Evolutionary conservation across 257 asterid genomes (phyloP), one percentile per base, ranked within the genome.

Genomic region (Solanum virginianum): DNA sequence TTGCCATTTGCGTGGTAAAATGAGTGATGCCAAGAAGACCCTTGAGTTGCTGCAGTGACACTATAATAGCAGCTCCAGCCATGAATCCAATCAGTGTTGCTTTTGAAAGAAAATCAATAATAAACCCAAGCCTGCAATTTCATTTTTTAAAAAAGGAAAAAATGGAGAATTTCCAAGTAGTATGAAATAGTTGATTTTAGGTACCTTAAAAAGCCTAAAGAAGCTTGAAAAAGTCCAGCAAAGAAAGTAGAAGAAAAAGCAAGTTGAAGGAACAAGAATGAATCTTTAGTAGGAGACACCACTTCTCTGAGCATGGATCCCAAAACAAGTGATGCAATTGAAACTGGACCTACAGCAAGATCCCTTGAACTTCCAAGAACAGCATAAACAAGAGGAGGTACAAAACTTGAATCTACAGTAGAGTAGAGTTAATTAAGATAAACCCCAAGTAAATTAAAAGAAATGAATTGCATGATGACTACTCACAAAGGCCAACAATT

Each of bases 1-100:
- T 80, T 54, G 96, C 98, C 98, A 94, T 95, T 80, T 95, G 86
- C 6, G 87, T 90, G 66, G 98, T 94, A 86, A 95, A 95, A 85
- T 93, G 72, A 16, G 84, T 89, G 16, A 95, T 94, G 3, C 98
- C 98, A 54, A 95, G 91, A 81, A 95, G 96, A 75, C 91, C 88
- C 90, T 95, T 93, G 4, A 95, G 92, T 59, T 95, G 98, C 88
- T 95, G 98, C 10, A 95, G 93, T 55, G 98, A 95, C 32, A 95
- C 98, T 32, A 95, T 93, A 18, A 94, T 88, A 14, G 98, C 98
- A 80, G 98, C 98, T 69, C 98, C 98, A 81, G 95, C 98, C 98
- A 95, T 94, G 84, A 95, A 95, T n/a, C 98, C 98, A 39, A 92
- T 86, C 0, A 95, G 93, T 4, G 97, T 95, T 71, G 98, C 98